Conservation (phyloP, 2,329 filamentous ascomycete species). For the Arthrobotrys musiformis region DNA sequence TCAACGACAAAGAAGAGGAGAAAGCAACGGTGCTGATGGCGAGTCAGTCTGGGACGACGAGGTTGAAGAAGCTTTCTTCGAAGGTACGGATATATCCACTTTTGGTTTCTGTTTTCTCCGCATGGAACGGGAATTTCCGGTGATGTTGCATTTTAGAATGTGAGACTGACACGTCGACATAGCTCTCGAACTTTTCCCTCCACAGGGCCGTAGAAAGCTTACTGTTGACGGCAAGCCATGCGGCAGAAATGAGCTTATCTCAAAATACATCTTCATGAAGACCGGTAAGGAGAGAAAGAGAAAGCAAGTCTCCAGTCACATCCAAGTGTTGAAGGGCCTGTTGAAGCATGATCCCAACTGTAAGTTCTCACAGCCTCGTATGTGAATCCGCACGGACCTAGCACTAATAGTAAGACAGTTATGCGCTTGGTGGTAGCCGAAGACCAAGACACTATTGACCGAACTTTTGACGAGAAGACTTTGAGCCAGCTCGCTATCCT, state of each 20-base stretch:
- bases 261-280: conserved; percentile 71
- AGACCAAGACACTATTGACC: conserved; percentile 54
- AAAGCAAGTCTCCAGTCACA: conserved; percentile 77
- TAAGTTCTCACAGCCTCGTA: conserved; percentile 63
- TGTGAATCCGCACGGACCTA: conserved; percentile 36
- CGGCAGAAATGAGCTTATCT: conserved; percentile 77
- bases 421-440: conserved; percentile 55
- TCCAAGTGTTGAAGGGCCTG: conserved; percentile 76
- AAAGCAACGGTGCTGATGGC: conserved; percentile 67
- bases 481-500: conserved; percentile 52
- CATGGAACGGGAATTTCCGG: background rate
- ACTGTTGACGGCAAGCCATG: conserved; percentile 73
- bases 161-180: conserved; percentile 2
- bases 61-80: conserved; percentile 74
- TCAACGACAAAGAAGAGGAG: conserved; percentile 72
- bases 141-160: conserved; percentile 29
- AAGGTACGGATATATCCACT: conserved; percentile 67
- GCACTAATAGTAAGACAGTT: conserved; percentile 51
- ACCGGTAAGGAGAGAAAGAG: conserved; percentile 64
- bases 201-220: conserved; percentile 75
- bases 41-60: conserved; percentile 72
- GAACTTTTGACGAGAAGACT: conserved; percentile 54
- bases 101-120: background rate
- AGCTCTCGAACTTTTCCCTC: conserved; percentile 74
- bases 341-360: conserved; percentile 72